phyloP scores from a whole-genome alignment of 306 rosid species.

The Acacia melanoxylon region DNA sequence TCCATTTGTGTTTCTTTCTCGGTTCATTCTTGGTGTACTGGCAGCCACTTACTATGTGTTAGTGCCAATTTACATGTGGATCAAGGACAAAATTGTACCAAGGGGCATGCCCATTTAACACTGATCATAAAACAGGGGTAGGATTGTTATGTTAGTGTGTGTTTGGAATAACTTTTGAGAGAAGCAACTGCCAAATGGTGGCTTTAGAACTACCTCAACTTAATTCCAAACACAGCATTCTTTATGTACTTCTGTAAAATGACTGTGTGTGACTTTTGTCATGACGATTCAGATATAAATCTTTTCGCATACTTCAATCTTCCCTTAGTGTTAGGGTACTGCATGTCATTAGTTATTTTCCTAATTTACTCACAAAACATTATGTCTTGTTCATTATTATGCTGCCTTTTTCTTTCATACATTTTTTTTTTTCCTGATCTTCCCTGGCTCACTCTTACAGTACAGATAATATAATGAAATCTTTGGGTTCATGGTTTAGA shows the following conservation, averaged over 20 bases:
- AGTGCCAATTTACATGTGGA: conserved; percentile 87
- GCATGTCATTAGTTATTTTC: neutral
- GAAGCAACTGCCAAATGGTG: neutral
- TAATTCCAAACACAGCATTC: neutral
- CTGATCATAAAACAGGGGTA: neutral
- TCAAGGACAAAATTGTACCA: conserved; percentile 75
- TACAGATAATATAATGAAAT: too few relatives aligned
- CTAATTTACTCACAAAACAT: neutral
- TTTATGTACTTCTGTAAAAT: neutral
- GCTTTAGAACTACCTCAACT: neutral
- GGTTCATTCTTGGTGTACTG: conserved; percentile 70
- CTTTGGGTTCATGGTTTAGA: too few relatives aligned
- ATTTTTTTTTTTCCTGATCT: too few relatives aligned
- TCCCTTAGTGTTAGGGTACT: neutral
- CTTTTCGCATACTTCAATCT: neutral
- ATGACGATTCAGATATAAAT: neutral
- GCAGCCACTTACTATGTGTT: conserved; percentile 71
- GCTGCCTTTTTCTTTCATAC: too few relatives aligned
- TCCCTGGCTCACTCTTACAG: too few relatives aligned
- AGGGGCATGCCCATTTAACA: conserved; percentile 71
- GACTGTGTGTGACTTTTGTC: neutral
- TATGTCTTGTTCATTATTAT: too few relatives aligned
- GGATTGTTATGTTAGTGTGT: neutral
- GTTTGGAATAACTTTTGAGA: neutral
- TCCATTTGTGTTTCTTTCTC: conserved; percentile 55